These are phyloP conservation scores for Vaccinium darrowii DNA, from an alignment of 148 eudicot species.

Conservation along the genomic window DNA sequence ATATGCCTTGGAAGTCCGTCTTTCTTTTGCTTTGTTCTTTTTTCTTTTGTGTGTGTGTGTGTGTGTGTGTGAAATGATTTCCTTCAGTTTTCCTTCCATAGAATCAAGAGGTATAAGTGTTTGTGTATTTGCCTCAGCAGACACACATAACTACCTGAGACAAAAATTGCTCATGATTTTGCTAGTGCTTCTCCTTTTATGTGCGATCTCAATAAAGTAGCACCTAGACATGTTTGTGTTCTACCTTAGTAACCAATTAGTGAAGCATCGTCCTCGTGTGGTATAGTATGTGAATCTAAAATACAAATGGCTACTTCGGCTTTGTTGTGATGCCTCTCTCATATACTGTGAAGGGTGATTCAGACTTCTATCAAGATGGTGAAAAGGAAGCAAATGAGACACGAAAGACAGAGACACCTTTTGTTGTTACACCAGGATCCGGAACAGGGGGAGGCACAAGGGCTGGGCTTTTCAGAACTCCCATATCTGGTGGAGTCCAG, in stretches of 20 bases:
- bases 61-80: too few relatives aligned
- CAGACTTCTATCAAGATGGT: slow-evolving; percentile 31
- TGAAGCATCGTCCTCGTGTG: slow-evolving; percentile 19
- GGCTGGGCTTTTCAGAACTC: slow-evolving; percentile 95
- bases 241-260: not conserved
- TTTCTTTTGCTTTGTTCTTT: not conserved
- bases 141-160: not conserved
- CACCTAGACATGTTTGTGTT: not conserved
- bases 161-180: not conserved
- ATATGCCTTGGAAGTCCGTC: not conserved
- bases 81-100: not conserved
- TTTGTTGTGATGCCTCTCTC: slow-evolving; percentile 60
- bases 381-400: slow-evolving; percentile 27
- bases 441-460: slow-evolving; percentile 40
- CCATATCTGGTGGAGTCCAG: slow-evolving; percentile 98
- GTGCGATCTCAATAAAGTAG: not conserved
- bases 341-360: slow-evolving; percentile 59
- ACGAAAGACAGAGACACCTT: slow-evolving; percentile 19
- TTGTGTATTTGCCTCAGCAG: not conserved
- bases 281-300: slow-evolving; percentile 31
- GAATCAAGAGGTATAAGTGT: not conserved
- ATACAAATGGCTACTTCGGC: slow-evolving; percentile 42
- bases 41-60: not conserved
- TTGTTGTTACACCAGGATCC: slow-evolving; percentile 11
- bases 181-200: not conserved